Evolutionary conservation across 306 rosid genomes (phyloP), one percentile per base, ranked within the genome.

Genomic region (Dryas octopetala): DNA sequence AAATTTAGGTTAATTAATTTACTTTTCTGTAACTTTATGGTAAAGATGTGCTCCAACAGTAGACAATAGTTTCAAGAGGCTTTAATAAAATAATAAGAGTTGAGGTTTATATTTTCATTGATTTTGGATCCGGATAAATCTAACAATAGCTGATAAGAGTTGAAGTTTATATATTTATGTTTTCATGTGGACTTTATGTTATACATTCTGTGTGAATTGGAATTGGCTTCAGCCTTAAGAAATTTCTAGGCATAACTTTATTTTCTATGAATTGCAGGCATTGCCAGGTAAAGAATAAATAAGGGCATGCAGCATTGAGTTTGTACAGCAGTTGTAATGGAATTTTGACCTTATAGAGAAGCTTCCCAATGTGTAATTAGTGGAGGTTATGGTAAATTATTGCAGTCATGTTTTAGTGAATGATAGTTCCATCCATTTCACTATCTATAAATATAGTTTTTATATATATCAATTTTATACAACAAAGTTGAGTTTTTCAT

Each of bases 251-350:
- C 16, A n/a, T 40, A 58, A 8, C 45, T 69, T 76, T 48, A 60
- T 28, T 74, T 71, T 61, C 66, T 60, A 66, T 81, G 77, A 70
- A 77, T 64, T 81, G 75, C 70, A 54, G 74, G 74, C 26, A 19
- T 44, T 68, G 74, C 70, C 70, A 15, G 15, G 73, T 7, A 16
- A 63, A 55, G 87, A 76, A 71, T 2, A 32, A 26, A 10, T 44
- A 59, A 23, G 73, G 73, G 64, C 45, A 61, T 38, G 23, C 55
- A 75, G 69, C 16, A 50, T 74, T 60, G 81, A 68, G 72, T 76
- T 61, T 68, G 84, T 62, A 62, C 50, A 54, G 53, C 45, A 38
- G 66, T 60, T 43, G 49, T 61, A 69, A 65, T 58, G 82, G 60
- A 41, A 76, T 69, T 74, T 62, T 80, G 49, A 44, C 53, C 74